Evolutionary conservation across 345 rosid species (phyloP).

Genomic region (Syzygium oleosum): DNA sequence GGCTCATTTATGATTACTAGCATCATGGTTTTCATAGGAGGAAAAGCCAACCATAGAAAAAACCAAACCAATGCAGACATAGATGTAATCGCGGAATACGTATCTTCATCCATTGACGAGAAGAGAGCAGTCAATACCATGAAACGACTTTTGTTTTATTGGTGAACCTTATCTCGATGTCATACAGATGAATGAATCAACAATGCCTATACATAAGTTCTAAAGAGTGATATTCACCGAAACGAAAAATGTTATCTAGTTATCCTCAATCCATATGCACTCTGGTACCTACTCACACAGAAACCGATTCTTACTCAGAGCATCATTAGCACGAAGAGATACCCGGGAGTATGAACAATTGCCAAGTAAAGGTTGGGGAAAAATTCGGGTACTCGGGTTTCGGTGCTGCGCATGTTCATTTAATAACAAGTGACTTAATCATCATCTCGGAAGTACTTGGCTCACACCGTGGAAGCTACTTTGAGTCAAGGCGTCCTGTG

Average conservation of each 20-base stretch:
- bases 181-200: neutral
- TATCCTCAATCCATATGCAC: neutral
- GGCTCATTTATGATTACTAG: neutral
- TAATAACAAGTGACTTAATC: neutral
- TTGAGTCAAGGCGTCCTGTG: conserved; percentile 13
- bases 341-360: neutral
- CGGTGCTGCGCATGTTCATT: neutral
- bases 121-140: neutral
- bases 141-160: neutral
- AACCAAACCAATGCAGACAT: neutral
- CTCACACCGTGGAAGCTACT: conserved; percentile 18
- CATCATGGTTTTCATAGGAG: neutral
- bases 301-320: neutral
- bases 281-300: neutral
- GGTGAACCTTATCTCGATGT: neutral
- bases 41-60: neutral
- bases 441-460: conserved; percentile 64
- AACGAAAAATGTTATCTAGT: neutral
- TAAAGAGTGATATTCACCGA: neutral
- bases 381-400: neutral
- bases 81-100: neutral
- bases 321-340: neutral
- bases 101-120: neutral
- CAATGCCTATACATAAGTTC: neutral
- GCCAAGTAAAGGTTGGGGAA: neutral